Evolutionary conservation across 2,329 filamentous ascomycete genomes (phyloP), one percentile per base, ranked within the genome.

Genomic region (Colletotrichum sp.): DNA sequence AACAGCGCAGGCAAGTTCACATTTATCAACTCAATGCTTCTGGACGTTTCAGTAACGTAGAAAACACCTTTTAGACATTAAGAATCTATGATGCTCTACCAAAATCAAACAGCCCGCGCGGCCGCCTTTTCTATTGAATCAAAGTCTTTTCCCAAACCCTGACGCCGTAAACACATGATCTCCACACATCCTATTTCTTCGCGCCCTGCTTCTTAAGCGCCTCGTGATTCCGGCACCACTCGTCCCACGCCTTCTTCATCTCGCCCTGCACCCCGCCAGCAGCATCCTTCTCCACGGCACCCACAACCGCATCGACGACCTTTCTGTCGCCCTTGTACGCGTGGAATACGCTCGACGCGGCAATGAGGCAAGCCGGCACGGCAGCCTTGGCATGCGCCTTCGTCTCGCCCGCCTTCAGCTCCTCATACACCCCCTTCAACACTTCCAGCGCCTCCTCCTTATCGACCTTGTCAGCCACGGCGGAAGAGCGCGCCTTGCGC

Each of bases 341-440:
- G 3, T 87, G 86, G 75, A 92, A 89, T 75, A 95, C 83, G 38
- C 91, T 87, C 66, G 92, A 93, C 7, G 90, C 92, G 3, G 95
- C 84, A 64, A 95, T 89, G 67, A 96, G 84, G 80, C 93, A 94
- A 1, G 93, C 92, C 2, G 91, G 92, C 79, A 95, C 97, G 75
- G 93, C 95, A 1, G 94, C 93, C 80, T 91, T 92, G 26, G 92
- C 91, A 83, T 97, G 95, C 4, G 92, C 88, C 77, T 94, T 94
- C 1, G 95, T 92, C 79, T 90, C 87, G 64, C 88, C 85, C 15
- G 89, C 90, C 82, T 87, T 87, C 5, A 92, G 92, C 82, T 95
- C 93, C 9, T 87, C 85, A 80, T 98, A 96, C 15, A 98, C 89
- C 38, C 89, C 87, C 74, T 87, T 86, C 58, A 98, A 85, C 10